A percentile compares a stretch with the other conserved stretches of the same genome.
phyloP scores from a whole-genome alignment of 345 rosid genomes.

The Gossypium australe region DNA sequence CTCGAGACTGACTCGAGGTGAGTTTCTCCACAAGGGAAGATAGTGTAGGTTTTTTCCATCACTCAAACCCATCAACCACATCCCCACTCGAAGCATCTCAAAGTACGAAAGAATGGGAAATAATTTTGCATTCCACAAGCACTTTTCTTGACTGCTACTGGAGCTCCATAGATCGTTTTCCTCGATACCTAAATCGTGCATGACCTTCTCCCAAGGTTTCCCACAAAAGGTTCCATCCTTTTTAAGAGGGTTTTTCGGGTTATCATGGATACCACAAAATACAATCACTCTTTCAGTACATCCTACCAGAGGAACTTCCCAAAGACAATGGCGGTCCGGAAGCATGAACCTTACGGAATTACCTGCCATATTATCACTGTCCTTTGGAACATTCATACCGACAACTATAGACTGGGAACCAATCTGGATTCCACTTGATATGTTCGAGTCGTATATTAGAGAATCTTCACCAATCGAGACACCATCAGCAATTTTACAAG shows the following conservation, averaged over 20 bases:
- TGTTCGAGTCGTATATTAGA: slow-evolving; percentile 71
- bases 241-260: slow-evolving; percentile 61
- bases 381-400: slow-evolving; percentile 58
- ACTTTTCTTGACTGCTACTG: slow-evolving; percentile 46
- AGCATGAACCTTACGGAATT: slow-evolving; percentile 61
- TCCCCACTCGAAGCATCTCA: slow-evolving; percentile 73
- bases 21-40: slow-evolving; percentile 65
- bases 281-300: slow-evolving; percentile 62
- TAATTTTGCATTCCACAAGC: slow-evolving; percentile 93
- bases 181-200: slow-evolving; percentile 62
- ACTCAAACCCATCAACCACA: slow-evolving; percentile 90
- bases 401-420: slow-evolving; percentile 92
- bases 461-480: slow-evolving; percentile 94
- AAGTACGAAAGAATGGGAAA: slow-evolving; percentile 65
- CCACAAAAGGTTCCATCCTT: slow-evolving; percentile 88
- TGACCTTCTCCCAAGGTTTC: slow-evolving; percentile 75
- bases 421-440: slow-evolving; percentile 69
- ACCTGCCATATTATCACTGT: slow-evolving; percentile 27
- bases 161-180: slow-evolving; percentile 77
- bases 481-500: slow-evolving; percentile 79
- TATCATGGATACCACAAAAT: slow-evolving; percentile 92
- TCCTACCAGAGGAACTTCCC: slow-evolving; percentile 94
- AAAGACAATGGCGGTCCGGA: slow-evolving; percentile 93
- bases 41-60: slow-evolving; percentile 34
- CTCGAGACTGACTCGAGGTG: slow-evolving; percentile 86